Evolutionary conservation across 1,284 basidiomycete species (phyloP).

Genomic region (Phellinidium pouzarii): DNA sequence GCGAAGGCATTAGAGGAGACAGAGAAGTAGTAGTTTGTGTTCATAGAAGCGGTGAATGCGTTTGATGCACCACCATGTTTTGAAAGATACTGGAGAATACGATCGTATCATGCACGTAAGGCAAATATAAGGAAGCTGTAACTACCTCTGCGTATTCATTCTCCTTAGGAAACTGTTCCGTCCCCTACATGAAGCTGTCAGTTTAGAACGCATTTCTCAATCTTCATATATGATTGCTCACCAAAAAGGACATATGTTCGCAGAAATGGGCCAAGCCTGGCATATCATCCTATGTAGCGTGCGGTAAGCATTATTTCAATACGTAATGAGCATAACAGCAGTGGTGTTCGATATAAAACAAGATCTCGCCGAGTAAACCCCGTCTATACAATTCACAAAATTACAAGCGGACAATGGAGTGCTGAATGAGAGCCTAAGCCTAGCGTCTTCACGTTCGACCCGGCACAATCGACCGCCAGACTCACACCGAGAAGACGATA

Average conservation of each 20-base stretch:
- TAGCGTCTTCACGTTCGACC: too few relatives aligned
- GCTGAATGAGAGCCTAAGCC: too few relatives aligned
- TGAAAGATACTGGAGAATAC: slow-evolving; percentile 63
- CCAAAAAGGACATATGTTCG: slow-evolving; percentile 96
- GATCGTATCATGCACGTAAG: neutral
- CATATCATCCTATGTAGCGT: slow-evolving; percentile 59
- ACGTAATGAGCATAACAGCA: neutral
- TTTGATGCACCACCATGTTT: slow-evolving; percentile 91
- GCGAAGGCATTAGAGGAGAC: slow-evolving; percentile 82
- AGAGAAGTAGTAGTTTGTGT: slow-evolving; percentile 94
- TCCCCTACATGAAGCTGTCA: slow-evolving; percentile 44
- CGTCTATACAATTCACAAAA: too few relatives aligned
- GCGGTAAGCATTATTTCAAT: slow-evolving; percentile 2
- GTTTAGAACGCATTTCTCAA: slow-evolving; percentile 11
- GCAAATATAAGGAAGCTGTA: slow-evolving; percentile 2
- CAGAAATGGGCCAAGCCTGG: slow-evolving; percentile 89
- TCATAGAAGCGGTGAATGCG: slow-evolving; percentile 89
- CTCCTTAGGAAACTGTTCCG: slow-evolving; percentile 79
- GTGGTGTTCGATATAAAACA: too few relatives aligned
- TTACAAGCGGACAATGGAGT: too few relatives aligned
- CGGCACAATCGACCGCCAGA: too few relatives aligned
- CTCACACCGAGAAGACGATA: too few relatives aligned
- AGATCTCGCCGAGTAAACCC: too few relatives aligned
- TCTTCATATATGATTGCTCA: slow-evolving; percentile 36
- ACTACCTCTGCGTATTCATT: slow-evolving; percentile 84